Conservation (phyloP, 106 monocot genomes). For the Hemerocallis citrina region DNA sequence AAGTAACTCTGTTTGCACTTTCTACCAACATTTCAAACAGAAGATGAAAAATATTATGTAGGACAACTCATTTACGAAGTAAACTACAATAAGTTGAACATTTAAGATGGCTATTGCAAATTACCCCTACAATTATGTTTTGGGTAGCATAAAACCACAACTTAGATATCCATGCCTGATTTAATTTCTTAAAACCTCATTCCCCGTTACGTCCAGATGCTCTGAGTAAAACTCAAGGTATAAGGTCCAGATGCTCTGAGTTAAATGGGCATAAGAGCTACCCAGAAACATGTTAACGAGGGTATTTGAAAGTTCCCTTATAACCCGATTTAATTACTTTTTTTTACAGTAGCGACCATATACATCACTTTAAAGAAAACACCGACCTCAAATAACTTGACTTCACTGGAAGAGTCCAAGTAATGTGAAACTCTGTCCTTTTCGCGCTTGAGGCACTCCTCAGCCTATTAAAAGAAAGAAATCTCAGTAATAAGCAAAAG, state of each 20-base stretch:
- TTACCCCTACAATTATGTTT: too few species aligned
- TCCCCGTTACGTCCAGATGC: too few species aligned
- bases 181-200: too few species aligned
- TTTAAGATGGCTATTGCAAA: neutral
- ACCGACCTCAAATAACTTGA: constrained; percentile 74
- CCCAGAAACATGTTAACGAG: neutral
- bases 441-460: constrained; percentile 79
- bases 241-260: too few species aligned
- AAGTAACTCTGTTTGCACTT: constrained; percentile 59
- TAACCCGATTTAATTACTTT: too few species aligned
- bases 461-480: constrained; percentile 36
- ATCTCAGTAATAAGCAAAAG: neutral
- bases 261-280: too few species aligned
- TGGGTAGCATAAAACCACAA: too few species aligned
- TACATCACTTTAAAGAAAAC: neutral
- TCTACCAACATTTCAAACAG: constrained; percentile 23
- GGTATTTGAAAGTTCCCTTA: neutral
- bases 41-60: neutral
- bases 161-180: too few species aligned
- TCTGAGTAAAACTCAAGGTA: too few species aligned
- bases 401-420: constrained; percentile 74
- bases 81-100: neutral
- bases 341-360: neutral
- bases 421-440: constrained; percentile 80
- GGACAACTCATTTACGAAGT: neutral